phyloP scores from a whole-genome alignment of 164 flowering plant genomes.

The Amborella trichopoda region DNA sequence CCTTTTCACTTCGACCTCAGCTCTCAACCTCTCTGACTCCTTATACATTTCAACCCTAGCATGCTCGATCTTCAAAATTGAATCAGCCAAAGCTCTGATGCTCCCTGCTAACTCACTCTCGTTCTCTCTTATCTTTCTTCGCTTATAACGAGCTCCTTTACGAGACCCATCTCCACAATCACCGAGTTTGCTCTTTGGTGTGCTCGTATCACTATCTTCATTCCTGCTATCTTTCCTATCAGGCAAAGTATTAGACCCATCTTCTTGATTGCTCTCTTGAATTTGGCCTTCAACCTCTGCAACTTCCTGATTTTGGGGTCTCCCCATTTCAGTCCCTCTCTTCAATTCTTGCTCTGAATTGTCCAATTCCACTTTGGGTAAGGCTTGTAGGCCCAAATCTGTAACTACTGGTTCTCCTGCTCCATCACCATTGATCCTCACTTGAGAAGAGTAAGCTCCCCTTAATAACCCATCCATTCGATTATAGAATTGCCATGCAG shows the following conservation, averaged over 20 bases:
- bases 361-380: constrained; percentile 9
- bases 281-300: constrained; percentile 5
- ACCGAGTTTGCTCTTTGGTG: constrained; percentile 10
- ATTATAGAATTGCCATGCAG: constrained; percentile 14
- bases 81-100: constrained; percentile 58
- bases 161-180: constrained; percentile 6
- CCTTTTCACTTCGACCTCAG: constrained; percentile 57
- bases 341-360: constrained; percentile 4
- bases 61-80: constrained; percentile 46
- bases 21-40: constrained; percentile 61
- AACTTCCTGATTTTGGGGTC: constrained; percentile 2
- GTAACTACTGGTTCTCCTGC: background rate
- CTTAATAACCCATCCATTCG: constrained; percentile 14
- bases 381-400: constrained; percentile 1
- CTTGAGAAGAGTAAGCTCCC: constrained; percentile 4
- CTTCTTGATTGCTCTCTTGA: constrained; percentile 12
- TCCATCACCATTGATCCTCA: constrained; percentile 6
- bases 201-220: constrained; percentile 11
- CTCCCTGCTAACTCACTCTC: constrained; percentile 43
- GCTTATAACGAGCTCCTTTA: constrained; percentile 6
- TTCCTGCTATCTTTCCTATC: constrained; percentile 8
- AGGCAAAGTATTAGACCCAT: constrained; percentile 15
- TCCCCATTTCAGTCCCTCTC: background rate
- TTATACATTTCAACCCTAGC: constrained; percentile 59
- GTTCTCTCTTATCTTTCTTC: constrained; percentile 7